phyloP scores from a whole-genome alignment of 2,329 filamentous ascomycete genomes.

The Drechslera avenae region DNA sequence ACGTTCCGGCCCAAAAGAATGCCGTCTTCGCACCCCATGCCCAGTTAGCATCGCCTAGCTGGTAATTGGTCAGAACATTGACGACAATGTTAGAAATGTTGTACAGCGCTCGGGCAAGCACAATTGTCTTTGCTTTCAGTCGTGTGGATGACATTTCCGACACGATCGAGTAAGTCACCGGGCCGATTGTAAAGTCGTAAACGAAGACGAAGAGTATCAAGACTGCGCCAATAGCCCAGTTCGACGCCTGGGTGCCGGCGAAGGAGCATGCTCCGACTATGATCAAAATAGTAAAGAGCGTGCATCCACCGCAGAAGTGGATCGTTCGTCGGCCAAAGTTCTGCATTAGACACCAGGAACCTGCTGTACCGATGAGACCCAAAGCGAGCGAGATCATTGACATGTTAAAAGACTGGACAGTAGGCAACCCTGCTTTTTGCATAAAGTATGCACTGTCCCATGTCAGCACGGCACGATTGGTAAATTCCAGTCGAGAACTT shows the following conservation, averaged over 20 bases:
- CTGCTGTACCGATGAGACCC: conserved; percentile 77
- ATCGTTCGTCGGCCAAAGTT: conserved; percentile 75
- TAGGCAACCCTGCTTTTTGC: conserved; percentile 51
- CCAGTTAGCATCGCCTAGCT: conserved; percentile 64
- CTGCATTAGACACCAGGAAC: conserved; percentile 81
- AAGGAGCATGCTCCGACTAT: conserved; percentile 81
- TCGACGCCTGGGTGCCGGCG: conserved; percentile 53
- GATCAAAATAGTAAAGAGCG: conserved; percentile 67
- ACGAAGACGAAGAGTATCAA: conserved; percentile 60
- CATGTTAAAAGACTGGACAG: conserved; percentile 51
- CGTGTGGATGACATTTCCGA: conserved; percentile 80
- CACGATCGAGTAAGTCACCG: conserved; percentile 86
- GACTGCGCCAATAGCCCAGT: conserved; percentile 41
- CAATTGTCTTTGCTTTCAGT: conserved; percentile 87
- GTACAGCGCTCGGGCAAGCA: conserved; percentile 74
- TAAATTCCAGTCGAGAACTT: conserved; percentile 2
- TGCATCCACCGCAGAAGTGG: conserved; percentile 70
- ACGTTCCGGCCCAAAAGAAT: conserved; percentile 83
- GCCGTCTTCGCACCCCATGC: conserved; percentile 83
- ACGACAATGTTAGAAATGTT: conserved; percentile 81
- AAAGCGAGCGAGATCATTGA: conserved; percentile 62
- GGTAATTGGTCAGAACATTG: conserved; percentile 68
- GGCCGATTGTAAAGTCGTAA: conserved; percentile 86
- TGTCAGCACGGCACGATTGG: conserved; percentile 6
- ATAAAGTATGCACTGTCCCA: conserved; percentile 52